Evolutionary conservation across 805 yeast species (phyloP).

Genomic region (Spathaspora gorwiae): DNA sequence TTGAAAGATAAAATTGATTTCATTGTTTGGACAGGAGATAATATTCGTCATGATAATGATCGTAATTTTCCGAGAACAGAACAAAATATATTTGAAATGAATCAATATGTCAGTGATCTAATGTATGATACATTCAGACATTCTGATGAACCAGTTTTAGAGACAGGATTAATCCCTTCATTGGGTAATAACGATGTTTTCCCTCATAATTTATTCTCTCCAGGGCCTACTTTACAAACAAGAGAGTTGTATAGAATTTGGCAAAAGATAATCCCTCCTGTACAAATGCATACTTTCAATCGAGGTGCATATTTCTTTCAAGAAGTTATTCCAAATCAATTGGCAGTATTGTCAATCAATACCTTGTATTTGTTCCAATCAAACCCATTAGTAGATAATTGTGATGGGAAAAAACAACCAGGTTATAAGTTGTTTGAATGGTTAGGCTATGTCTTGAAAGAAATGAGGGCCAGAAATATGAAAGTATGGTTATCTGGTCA

Average conservation of each 20-base stretch:
- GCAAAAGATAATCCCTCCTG: conserved; percentile 69
- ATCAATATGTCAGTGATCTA: conserved; percentile 49
- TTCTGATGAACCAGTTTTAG: conserved; percentile 41
- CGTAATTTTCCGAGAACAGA: conserved; percentile 71
- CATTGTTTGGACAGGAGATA: conserved; percentile 89
- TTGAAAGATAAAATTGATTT: conserved; percentile 76
- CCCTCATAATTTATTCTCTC: conserved; percentile 80
- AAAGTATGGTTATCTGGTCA: conserved; percentile 88
- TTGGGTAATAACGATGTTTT: conserved; percentile 86
- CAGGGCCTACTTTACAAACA: conserved; percentile 87
- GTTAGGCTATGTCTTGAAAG: conserved; percentile 72
- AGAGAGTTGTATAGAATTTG: conserved; percentile 72
- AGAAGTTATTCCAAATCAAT: conserved; percentile 74
- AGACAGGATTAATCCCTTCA: conserved; percentile 56
- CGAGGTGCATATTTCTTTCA: conserved; percentile 69
- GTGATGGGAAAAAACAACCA: conserved; percentile 69
- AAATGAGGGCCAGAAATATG: conserved; percentile 66
- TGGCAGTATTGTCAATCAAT: conserved; percentile 76
- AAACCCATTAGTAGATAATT: conserved; percentile 79
- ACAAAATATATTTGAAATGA: conserved; percentile 63
- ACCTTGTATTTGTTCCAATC: conserved; percentile 70
- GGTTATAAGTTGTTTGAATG: conserved; percentile 75
- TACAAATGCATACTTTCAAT: conserved; percentile 69
- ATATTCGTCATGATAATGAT: conserved; percentile 80
- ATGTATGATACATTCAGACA: conserved; percentile 51